Base-by-base conservation (phyloP, 805 yeast genomes). In the Kluyveromyces wickerhamii region DNA sequence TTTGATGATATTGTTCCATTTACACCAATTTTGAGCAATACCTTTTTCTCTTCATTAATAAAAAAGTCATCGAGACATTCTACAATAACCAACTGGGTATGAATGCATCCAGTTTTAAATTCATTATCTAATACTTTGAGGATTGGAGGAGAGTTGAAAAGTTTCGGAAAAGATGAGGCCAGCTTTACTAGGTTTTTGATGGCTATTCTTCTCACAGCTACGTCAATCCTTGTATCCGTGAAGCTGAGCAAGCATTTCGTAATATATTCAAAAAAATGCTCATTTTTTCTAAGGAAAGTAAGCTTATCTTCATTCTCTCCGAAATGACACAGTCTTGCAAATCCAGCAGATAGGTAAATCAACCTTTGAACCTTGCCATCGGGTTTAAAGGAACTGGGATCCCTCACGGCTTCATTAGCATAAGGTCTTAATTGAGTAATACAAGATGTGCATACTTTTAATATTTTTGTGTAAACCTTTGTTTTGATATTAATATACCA, bases 311-410 rank as follows among this genome's bases (percentile, higher is more conserved):
- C 49, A 31, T 64, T 57, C 4, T 51, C 53, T 36, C 75, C 81
- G 36, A 84, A 67, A n/a, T 72, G 59, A 43, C 92, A 82, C 43
- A 69, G 71, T 29, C 79, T 66, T 0, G 88, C 94, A 58, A 86
- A 74, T 27, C 72, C 70, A 0, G 94, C 88, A 4, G 83, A 51
- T 15, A 86, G 57, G 45, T 71, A 72, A 2, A 86, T 49, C 5
- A 85, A 53, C 39, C 83, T 69, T 15, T 67, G 66, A 3, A 79
- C 45, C 42, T 67, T 74, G 2, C 66, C 58, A 32, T 71, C 78
- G 7, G 39, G 33, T 7, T n/a, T 18, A 3, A 50, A 40, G 7
- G 36, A 17, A 12, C 30, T 16, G 3, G 62, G 49, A 2, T 47
- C 44, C 3, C 36, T 44, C 23, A 52, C 51, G 7, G 54, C 52